These are phyloP conservation scores for Aureobasidium melanogenum DNA, from an alignment of 2,329 filamentous ascomycete species.

Conservation along the genomic window DNA sequence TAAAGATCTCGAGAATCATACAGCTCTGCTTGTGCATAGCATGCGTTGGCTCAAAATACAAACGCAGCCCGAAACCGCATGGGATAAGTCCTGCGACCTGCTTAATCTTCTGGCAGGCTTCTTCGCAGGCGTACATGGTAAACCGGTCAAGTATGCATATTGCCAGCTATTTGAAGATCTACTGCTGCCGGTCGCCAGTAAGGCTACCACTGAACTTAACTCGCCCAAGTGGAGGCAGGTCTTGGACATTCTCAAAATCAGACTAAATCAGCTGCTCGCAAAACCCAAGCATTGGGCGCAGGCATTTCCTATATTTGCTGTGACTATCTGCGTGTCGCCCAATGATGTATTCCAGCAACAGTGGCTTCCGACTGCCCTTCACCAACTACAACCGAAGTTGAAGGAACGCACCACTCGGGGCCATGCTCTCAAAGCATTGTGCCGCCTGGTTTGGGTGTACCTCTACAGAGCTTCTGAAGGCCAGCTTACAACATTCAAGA, in stretches of 20 bases:
- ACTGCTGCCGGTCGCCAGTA: constrained; percentile 76
- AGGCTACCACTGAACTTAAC: constrained; percentile 66
- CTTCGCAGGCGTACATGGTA: constrained; percentile 78
- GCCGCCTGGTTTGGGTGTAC: constrained; percentile 88
- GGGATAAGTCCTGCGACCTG: constrained; percentile 84
- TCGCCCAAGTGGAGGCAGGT: constrained; percentile 82
- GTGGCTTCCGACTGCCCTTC: constrained; percentile 72
- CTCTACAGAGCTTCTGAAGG: constrained; percentile 75
- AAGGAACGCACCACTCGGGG: constrained; percentile 75
- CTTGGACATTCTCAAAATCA: constrained; percentile 65
- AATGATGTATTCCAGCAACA: constrained; percentile 74
- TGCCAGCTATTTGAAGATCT: constrained; percentile 85
- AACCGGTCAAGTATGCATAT: constrained; percentile 85
- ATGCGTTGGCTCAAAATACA: constrained; percentile 85
- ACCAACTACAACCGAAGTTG: constrained; percentile 66
- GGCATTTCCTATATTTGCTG: constrained; percentile 79
- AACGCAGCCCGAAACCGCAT: constrained; percentile 61
- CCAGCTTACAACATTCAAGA: constrained; percentile 58
- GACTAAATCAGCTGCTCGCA: constrained; percentile 72
- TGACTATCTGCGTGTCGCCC: constrained; percentile 79
- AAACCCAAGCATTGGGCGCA: constrained; percentile 90
- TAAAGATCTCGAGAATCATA: constrained; percentile 66
- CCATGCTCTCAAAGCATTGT: constrained; percentile 79
- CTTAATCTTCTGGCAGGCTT: constrained; percentile 72
- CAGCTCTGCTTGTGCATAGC: constrained; percentile 78